Evolutionary conservation across 306 rosid genomes (phyloP).

Genomic region (Castanea crenata): DNA sequence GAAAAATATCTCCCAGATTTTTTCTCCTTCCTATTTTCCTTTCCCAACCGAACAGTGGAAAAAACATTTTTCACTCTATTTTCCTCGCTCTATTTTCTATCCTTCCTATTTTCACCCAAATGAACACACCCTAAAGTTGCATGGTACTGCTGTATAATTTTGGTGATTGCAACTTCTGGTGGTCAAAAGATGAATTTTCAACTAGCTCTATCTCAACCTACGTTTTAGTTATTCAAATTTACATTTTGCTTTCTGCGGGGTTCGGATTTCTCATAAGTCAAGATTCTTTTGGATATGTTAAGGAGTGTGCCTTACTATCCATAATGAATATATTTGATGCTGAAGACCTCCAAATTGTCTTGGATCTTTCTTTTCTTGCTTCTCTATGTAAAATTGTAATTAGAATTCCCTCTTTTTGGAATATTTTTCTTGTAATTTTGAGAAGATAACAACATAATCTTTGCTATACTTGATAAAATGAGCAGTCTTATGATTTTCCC

Average conservation of each 20-base stretch:
- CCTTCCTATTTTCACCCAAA: no score
- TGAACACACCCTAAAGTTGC: neutral
- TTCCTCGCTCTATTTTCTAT: no score
- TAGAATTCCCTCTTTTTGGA: neutral
- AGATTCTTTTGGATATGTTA: neutral
- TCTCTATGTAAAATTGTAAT: neutral
- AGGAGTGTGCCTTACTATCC: neutral
- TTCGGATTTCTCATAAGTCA: neutral
- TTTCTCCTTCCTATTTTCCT: no score
- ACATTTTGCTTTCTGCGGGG: neutral
- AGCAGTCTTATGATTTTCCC: neutral
- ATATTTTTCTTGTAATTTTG: neutral
- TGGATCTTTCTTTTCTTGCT: neutral
- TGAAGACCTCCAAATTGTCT: neutral
- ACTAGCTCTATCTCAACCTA: neutral
- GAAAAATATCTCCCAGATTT: no score
- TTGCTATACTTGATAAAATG: neutral
- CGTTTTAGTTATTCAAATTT: neutral
- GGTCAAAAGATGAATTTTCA: slow-evolving; percentile 2
- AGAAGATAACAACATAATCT: neutral
- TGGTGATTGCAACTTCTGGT: slow-evolving; percentile 20
- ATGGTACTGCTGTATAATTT: neutral
- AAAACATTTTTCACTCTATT: no score
- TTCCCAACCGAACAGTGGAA: no score
- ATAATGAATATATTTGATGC: neutral